A percentile compares a stretch with the other conserved stretches of the same genome.
Conservation (phyloP, 192 early-diverging fungal species). For the Borealophlyctis nickersoniae region DNA sequence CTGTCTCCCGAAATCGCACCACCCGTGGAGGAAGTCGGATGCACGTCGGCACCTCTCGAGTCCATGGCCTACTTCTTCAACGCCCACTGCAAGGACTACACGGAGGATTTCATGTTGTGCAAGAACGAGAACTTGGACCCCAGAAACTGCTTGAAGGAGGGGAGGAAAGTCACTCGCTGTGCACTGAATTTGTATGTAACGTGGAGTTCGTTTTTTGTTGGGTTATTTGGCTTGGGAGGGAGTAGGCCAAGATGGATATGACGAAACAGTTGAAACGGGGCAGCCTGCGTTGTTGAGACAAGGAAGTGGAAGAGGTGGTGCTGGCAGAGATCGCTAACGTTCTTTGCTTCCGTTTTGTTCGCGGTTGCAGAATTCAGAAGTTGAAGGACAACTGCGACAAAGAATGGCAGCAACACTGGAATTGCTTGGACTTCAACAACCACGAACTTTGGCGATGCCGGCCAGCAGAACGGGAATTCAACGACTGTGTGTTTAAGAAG, state of each 20-base stretch:
- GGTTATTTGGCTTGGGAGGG: neutral
- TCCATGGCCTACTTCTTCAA: slow-evolving; percentile 92
- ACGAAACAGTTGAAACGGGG: neutral
- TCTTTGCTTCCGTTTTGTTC: too few relatives aligned
- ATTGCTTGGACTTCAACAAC: slow-evolving; percentile 89
- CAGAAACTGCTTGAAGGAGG: slow-evolving; percentile 87
- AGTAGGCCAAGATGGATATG: neutral
- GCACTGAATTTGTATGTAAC: slow-evolving; percentile 69
- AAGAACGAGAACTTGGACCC: slow-evolving; percentile 90
- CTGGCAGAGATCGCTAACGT: too few relatives aligned
- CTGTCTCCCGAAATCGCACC: slow-evolving; percentile 63
- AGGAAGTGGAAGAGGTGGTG: too few relatives aligned
- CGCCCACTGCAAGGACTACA: slow-evolving; percentile 78
- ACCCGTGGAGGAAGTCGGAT: slow-evolving; percentile 82
- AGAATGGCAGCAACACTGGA: slow-evolving; percentile 86
- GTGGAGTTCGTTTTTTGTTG: neutral
- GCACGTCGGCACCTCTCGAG: slow-evolving; percentile 85
- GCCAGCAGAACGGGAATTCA: slow-evolving; percentile 72
- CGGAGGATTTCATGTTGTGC: slow-evolving; percentile 96
- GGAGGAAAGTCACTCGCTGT: slow-evolving; percentile 90
- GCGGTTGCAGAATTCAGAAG: slow-evolving; percentile 75
- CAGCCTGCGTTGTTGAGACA: too few relatives aligned
- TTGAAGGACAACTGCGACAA: slow-evolving; percentile 84
- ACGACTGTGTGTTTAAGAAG: slow-evolving; percentile 84
- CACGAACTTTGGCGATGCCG: slow-evolving; percentile 82